Base-by-base conservation (phyloP, 2,329 filamentous ascomycete species). In the Diplodia intermedia region DNA sequence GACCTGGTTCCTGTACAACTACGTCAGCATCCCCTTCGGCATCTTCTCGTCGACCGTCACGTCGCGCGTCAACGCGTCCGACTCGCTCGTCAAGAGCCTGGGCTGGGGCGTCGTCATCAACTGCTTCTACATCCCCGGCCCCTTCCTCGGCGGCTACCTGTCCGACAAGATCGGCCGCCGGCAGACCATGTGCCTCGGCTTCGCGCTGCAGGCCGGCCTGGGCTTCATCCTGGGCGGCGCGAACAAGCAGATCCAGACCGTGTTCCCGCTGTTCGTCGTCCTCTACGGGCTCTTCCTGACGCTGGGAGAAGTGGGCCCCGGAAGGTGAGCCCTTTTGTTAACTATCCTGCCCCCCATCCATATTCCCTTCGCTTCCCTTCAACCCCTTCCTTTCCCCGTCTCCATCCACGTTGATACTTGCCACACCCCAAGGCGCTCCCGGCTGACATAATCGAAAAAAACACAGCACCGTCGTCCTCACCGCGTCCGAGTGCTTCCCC, bases 1-100 rank as follows among this genome's bases (percentile, higher is more conserved):
- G 0, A 80, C 82, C 11, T 86, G 85, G 84, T 86, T 86, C 72
- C 73, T 79, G 52, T 84, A 87, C 73, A 84, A 88, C 72, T 88
- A 82, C 73, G 82, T 87, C 50, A 82, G 83, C 0, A 84, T 85
- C 65, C 85, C 85, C 0, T 86, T 86, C 69, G 84, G 84, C 9
- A 80, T 87, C 33, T 87, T 87, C 74, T 83, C 81, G 67, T 83
- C 83, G 0, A 85, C 84, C 26, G 86, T 87, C 68, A 81, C 71
- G 3, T 68, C 72, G 5, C 69, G 69, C 6, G 70, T 75, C 23
- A 73, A 72, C 20, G 71, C 74, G 1, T 66, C 66, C 12, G 70
- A 74, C 43, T 70, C 71, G 6, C 70, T 74, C 1, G 68, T 74
- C 9, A 72, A 75, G 55, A 71, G 56, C 12, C 70, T 72, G 23